Evolutionary conservation across 352 stramenopile genomes (phyloP), one percentile per base, ranked within the genome.

Genomic region (Phytophthora pseudosyringae): DNA sequence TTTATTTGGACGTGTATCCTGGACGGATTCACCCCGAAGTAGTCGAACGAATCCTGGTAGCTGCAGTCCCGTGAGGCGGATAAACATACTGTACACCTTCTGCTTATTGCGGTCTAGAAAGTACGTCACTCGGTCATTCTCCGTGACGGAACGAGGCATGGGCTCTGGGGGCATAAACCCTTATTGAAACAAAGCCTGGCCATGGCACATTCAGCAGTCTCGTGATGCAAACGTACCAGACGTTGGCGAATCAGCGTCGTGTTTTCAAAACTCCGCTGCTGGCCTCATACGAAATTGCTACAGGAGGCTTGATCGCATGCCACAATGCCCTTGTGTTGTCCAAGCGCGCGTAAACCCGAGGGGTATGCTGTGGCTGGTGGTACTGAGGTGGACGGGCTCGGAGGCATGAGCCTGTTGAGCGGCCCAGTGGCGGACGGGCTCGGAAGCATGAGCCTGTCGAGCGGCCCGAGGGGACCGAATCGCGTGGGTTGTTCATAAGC

Each of bases 11-110:
- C 49, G 9, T 3, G 43, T 16, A 21, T 71, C 55, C 5, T 29
- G 3, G 0, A 0, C 9, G 0, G 63, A 28, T 54, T 71, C 55
- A 25, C 55, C 49, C 1, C 63, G 55, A 3, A 71, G 7, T 15
- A 69, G 25, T 18, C 46, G 36, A 8, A 64, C 52, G 11, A 64
- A 59, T 3, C 45, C 56, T 35, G 63, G 43, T 28, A 71, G 10
- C 25, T 55, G 11, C 3, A 66, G 3, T 11, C 18, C 13, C 6
- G 32, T 1, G 0, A 29, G 33, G 3, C 63, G 33, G 10, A 66
- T 40, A 3, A 66, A 52, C 12, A 62, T 29, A 9, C 49, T 66
- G 45, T 59, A 44, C 1, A 35, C 63, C 4, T 12, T 8, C 26
- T 33, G 45, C 16, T 52, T 28, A 9, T 21, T 5, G n/a, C 28